Conservation (phyloP, 345 rosid genomes). For the Linum usitatissimum region DNA sequence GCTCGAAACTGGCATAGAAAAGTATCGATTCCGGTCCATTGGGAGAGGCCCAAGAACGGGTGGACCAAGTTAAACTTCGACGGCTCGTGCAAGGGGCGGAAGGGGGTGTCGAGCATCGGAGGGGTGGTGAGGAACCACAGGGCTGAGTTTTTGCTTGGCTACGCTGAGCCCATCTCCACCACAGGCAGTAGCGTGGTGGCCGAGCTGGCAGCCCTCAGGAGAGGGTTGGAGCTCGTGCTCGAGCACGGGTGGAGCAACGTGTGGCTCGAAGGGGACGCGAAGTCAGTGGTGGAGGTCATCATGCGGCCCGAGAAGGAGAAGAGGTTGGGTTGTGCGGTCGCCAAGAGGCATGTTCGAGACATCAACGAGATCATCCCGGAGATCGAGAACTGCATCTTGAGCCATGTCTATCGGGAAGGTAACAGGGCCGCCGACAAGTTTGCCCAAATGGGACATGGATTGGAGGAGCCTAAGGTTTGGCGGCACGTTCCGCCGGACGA, state of each 20-base stretch:
- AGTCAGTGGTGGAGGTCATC: slow-evolving; percentile 49
- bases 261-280: slow-evolving; percentile 84
- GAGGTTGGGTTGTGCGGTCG: background rate
- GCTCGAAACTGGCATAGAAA: slow-evolving; percentile 34
- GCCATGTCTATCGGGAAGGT: slow-evolving; percentile 64
- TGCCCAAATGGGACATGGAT: slow-evolving; percentile 56
- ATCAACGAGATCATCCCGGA: slow-evolving; percentile 46
- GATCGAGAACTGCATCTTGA: slow-evolving; percentile 38
- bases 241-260: slow-evolving; percentile 63
- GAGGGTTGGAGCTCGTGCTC: slow-evolving; percentile 65
- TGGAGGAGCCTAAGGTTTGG: slow-evolving; percentile 50
- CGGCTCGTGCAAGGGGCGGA: slow-evolving; percentile 46
- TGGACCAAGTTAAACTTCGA: slow-evolving; percentile 87
- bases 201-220: slow-evolving; percentile 54
- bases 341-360: slow-evolving; percentile 24
- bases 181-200: slow-evolving; percentile 53
- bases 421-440: slow-evolving; percentile 64
- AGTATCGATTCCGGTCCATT: slow-evolving; percentile 48
- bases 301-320: slow-evolving; percentile 1
- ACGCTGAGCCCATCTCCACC: slow-evolving; percentile 62
- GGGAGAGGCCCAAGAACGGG: slow-evolving; percentile 57
- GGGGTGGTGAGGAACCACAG: slow-evolving; percentile 74
- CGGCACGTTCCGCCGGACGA: slow-evolving; percentile 40
- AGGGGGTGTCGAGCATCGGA: slow-evolving; percentile 61
- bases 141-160: slow-evolving; percentile 70